Conservation (phyloP, 768 basidiomycete genomes). For the Strobilomyces dryophilus region DNA sequence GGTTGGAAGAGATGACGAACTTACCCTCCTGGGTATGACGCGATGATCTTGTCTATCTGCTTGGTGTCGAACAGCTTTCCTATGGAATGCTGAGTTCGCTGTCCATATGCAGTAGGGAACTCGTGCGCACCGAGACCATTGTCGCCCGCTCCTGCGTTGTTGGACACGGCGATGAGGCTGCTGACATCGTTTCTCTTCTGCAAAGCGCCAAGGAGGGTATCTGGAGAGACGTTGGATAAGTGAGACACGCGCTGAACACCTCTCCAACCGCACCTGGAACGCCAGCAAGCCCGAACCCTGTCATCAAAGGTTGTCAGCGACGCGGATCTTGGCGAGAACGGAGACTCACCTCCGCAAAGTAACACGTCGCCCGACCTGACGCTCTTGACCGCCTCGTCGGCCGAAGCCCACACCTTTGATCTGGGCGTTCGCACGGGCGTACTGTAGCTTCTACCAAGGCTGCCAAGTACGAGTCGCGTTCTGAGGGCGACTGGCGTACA, state of each 20-base stretch:
- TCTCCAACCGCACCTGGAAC: constrained; percentile 59
- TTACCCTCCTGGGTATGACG: constrained; percentile 86
- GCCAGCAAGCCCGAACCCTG: constrained; percentile 88
- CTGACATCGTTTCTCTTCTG: constrained; percentile 68
- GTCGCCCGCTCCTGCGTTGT: constrained; percentile 76
- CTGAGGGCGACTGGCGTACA: constrained; percentile 17
- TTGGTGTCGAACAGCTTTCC: constrained; percentile 71
- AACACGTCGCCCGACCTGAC: constrained; percentile 77
- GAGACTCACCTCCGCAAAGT: constrained; percentile 70
- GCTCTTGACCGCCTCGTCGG: constrained; percentile 79
- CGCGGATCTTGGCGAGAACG: not conserved
- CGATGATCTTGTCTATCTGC: constrained; percentile 79
- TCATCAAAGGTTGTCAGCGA: constrained; percentile 2
- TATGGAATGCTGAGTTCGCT: constrained; percentile 25
- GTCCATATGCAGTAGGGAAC: not conserved
- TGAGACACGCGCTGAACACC: too few species aligned
- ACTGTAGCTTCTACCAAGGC: constrained; percentile 23
- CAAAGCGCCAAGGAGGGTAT: constrained; percentile 80
- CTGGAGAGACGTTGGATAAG: constrained; percentile 32
- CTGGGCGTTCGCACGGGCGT: constrained; percentile 26
- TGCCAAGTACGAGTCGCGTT: constrained; percentile 12
- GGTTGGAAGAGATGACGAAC: constrained; percentile 14
- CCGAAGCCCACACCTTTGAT: constrained; percentile 75
- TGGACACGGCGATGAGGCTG: constrained; percentile 78
- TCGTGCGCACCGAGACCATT: constrained; percentile 57